Percentiles rank a stretch among this genome's conserved stretches.
Conservation (phyloP, 768 basidiomycete genomes). For the Clathrus columnatus region DNA sequence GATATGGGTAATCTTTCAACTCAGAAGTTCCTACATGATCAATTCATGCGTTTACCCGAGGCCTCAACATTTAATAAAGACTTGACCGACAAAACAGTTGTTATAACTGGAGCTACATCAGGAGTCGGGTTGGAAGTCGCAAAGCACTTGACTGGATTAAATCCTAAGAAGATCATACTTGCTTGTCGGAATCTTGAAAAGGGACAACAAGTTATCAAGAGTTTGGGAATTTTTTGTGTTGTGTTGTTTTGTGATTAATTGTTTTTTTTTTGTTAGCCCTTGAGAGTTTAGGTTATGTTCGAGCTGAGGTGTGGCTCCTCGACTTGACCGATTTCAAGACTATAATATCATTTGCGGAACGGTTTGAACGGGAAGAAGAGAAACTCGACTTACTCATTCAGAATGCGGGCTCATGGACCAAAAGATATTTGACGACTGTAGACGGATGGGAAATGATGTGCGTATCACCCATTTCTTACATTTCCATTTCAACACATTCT, state of each 20-base stretch:
- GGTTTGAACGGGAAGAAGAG: conserved; percentile 18
- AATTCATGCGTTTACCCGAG: background rate
- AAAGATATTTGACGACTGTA: conserved; percentile 19
- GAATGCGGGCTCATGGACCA: conserved; percentile 28
- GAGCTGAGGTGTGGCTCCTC: conserved; percentile 31
- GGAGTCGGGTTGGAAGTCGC: conserved; percentile 13
- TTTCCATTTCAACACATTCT: background rate
- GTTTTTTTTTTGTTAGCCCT: background rate
- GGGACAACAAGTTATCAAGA: background rate
- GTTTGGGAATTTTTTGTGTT: background rate
- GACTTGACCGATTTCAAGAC: conserved; percentile 35
- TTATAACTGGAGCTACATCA: conserved; percentile 13
- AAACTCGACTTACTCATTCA: conserved; percentile 37
- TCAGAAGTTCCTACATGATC: background rate
- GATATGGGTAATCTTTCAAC: background rate
- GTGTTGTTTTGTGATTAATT: background rate
- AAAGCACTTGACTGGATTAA: background rate
- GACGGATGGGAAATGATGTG: conserved; percentile 44
- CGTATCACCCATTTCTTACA: background rate
- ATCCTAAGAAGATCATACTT: background rate
- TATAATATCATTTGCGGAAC: conserved; percentile 31
- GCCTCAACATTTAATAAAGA: background rate
- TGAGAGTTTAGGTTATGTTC: conserved; percentile 23
- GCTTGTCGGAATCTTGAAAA: background rate
- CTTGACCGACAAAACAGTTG: conserved; percentile 12